phyloP scores from a whole-genome alignment of 805 yeast genomes.

The Barnettozyma sp. region DNA sequence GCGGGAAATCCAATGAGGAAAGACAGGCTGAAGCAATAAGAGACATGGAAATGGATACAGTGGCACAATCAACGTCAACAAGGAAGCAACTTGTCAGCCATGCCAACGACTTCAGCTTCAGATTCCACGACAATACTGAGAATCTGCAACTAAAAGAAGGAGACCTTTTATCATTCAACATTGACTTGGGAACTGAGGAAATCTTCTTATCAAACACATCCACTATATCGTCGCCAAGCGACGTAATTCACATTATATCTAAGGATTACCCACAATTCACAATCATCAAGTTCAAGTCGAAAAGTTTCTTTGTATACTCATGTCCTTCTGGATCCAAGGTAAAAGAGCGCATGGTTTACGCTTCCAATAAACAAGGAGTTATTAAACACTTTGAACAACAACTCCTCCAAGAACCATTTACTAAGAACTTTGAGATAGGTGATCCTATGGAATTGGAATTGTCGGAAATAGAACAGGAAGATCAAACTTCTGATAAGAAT shows the following conservation, averaged over 20 bases:
- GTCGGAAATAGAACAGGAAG: conserved; percentile 33
- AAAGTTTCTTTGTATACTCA: conserved; percentile 61
- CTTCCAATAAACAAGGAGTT: conserved; percentile 66
- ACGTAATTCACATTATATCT: conserved; percentile 30
- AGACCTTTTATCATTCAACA: conserved; percentile 41
- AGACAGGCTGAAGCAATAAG: conserved; percentile 39
- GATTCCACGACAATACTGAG: conserved; percentile 24
- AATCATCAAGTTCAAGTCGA: conserved; percentile 38
- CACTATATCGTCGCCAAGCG: conserved; percentile 21
- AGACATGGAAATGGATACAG: conserved; percentile 33
- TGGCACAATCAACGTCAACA: conserved; percentile 27
- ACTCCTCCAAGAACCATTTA: conserved; percentile 21
- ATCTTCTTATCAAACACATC: conserved; percentile 32
- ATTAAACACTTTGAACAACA: conserved; percentile 39
- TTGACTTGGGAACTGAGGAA: conserved; percentile 44
- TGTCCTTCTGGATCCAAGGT: conserved; percentile 91
- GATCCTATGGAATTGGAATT: conserved; percentile 64
- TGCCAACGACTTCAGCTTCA: conserved; percentile 23
- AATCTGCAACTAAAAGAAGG: conserved; percentile 22
- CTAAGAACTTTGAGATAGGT: conserved; percentile 58
- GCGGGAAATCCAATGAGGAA: conserved; percentile 57
- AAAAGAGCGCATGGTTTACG: conserved; percentile 87
- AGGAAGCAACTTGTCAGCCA: conserved; percentile 24
- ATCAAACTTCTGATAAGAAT: conserved; percentile 12
- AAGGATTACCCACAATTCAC: conserved; percentile 51